phyloP scores from a whole-genome alignment of 805 yeast species.

The Ogataea sp. region DNA sequence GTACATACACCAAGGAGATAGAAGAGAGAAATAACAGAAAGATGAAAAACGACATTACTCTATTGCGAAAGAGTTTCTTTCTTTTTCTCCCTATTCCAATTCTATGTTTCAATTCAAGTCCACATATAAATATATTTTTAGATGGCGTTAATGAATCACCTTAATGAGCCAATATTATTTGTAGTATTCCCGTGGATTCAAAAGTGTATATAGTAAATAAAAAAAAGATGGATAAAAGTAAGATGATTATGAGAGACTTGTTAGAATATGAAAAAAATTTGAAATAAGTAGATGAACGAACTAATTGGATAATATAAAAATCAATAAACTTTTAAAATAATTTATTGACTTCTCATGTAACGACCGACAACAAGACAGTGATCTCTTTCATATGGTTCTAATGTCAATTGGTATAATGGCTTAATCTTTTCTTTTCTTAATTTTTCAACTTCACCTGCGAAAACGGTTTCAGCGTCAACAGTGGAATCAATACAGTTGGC shows the following conservation, averaged over 20 bases:
- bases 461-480: conserved; percentile 98
- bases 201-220: background rate
- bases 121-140: background rate
- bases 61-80: background rate
- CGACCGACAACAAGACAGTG: conserved; percentile 98
- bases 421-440: conserved; percentile 98
- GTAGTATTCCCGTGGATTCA: background rate
- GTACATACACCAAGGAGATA: background rate
- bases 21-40: background rate
- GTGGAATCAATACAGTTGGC: conserved; percentile 99
- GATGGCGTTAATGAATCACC: background rate
- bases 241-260: background rate
- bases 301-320: no score
- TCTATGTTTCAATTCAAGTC: background rate
- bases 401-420: conserved; percentile 96
- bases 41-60: background rate
- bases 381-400: conserved; percentile 99
- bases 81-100: background rate
- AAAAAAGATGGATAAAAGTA: background rate
- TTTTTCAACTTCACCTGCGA: conserved; percentile 98
- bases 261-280: no score
- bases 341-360: conserved; percentile 80
- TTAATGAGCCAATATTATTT: no score
- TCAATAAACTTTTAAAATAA: no score
- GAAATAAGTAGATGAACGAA: no score